Base-by-base conservation (phyloP, 306 rosid species). In the Albizia julibrissin region DNA sequence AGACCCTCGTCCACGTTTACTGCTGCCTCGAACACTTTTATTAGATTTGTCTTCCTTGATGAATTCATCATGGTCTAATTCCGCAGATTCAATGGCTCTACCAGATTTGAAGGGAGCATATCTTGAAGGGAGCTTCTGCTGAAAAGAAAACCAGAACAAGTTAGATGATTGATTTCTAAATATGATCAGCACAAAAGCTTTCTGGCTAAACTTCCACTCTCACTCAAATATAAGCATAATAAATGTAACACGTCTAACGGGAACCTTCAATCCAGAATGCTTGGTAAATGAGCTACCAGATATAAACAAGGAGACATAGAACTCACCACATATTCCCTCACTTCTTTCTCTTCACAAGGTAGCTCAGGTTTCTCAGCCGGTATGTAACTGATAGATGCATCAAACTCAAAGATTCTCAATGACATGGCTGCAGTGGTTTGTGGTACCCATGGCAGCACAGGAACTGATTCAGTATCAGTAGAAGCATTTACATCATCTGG, bases 371-470 rank as follows among this genome's bases (percentile, higher is more conserved):
- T 93, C 85, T 86, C 96, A 56, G 78, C 84, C 26, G 84, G 86
- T 56, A 78, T 74, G 71, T 91, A 92, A 59, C 85, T 83, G 76
- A 92, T 84, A 40, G 98, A 88, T 69, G 94, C 89, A 81, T 96
- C 98, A 4, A 96, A 70, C 90, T 93, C 99, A 62, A 85, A 91
- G 76, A 93, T 88, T 84, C 99, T 87, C 79, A 96, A 83, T 82
- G 94, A 91, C 84, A 96, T 84, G 79, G 99, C 99, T 61, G 98
- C 94, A 69, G 88, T 84, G 50, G 97, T 96, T 81, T 84, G 91
- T 43, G 99, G 98, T 64, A 96, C 83, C 99, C 99, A 96, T 71
- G 99, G 99, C 86, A 93, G 94, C 67, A 90, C 75, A 79, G 85
- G 79, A 79, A 91, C 83, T 16, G 92, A 87, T 54, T 88, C 91